Conservation (phyloP, 1,139 yeast genomes). For the Trichomonascaceae sp. region DNA sequence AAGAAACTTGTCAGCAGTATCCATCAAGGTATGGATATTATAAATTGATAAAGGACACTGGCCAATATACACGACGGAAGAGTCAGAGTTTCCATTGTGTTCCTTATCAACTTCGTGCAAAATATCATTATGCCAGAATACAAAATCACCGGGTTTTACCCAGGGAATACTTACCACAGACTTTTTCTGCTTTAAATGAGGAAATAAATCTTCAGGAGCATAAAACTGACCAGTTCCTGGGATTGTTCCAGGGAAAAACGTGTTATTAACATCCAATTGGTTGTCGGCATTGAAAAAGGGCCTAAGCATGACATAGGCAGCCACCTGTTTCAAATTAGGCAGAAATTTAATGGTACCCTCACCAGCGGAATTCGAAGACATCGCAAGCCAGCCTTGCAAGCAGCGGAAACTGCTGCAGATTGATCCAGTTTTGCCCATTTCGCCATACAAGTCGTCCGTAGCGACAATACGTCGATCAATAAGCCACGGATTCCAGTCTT, state of each 20-base stretch:
- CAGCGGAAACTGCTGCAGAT: conserved; percentile 34
- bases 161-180: conserved; percentile 25
- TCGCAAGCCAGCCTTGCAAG: conserved; percentile 46
- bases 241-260: conserved; percentile 7
- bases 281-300: conserved; percentile 36
- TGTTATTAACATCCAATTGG: background rate
- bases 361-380: conserved; percentile 37
- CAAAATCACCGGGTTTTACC: conserved; percentile 36
- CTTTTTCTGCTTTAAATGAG: conserved; percentile 22
- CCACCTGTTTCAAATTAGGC: conserved; percentile 34
- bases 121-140: conserved; percentile 47
- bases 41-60: conserved; percentile 7
- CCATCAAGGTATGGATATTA: conserved; percentile 5
- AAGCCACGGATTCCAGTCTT: conserved; percentile 24
- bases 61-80: conserved; percentile 37
- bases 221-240: conserved; percentile 8
- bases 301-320: conserved; percentile 40
- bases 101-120: conserved; percentile 44
- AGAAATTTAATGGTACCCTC: conserved; percentile 43
- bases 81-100: conserved; percentile 37
- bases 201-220: conserved; percentile 11
- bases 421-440: conserved; percentile 1
- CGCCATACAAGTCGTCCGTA: conserved; percentile 7
- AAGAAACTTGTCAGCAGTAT: conserved; percentile 5
- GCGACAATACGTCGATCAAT: conserved; percentile 5